A percentile compares a stretch with the other conserved stretches of the same genome.
Conservation (phyloP, 2,329 filamentous ascomycete genomes). For the Curvularia lunata region DNA sequence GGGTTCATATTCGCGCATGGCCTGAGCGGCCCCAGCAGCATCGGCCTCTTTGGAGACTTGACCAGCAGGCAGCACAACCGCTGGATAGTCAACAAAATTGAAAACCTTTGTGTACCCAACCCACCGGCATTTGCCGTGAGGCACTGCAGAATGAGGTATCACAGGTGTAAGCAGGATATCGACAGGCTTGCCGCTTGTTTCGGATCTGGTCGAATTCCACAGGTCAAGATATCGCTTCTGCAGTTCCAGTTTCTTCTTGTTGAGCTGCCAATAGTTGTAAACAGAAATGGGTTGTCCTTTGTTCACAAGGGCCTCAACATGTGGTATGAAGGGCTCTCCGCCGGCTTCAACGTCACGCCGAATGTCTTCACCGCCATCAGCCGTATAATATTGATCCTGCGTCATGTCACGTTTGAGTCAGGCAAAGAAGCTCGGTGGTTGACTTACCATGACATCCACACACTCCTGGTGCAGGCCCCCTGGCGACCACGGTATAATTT, state of each 20-base stretch:
- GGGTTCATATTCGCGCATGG: slow-evolving; percentile 48
- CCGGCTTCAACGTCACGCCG: slow-evolving; percentile 59
- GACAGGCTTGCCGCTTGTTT: slow-evolving; percentile 54
- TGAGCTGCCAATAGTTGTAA: slow-evolving; percentile 72
- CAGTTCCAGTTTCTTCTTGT: slow-evolving; percentile 60
- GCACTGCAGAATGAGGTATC: slow-evolving; percentile 66
- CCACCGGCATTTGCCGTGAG: slow-evolving; percentile 55
- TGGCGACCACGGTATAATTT: slow-evolving; percentile 61
- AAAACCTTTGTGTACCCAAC: slow-evolving; percentile 68
- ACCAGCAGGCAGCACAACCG: slow-evolving; percentile 63
- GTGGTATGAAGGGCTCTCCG: slow-evolving; percentile 60
- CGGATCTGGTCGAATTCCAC: slow-evolving; percentile 59
- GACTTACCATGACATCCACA: slow-evolving; percentile 59
- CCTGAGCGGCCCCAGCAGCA: slow-evolving; percentile 32
- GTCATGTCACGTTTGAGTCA: background rate
- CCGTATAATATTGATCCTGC: slow-evolving; percentile 67
- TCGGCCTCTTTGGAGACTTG: slow-evolving; percentile 54
- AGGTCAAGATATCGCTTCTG: slow-evolving; percentile 65
- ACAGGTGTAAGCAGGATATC: slow-evolving; percentile 65
- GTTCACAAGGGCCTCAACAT: slow-evolving; percentile 63
- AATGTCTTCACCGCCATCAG: slow-evolving; percentile 69
- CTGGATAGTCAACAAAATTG: slow-evolving; percentile 68
- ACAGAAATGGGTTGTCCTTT: slow-evolving; percentile 61
- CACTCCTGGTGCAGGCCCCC: slow-evolving; percentile 60
- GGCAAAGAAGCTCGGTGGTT: background rate